Evolutionary conservation across 2,329 filamentous ascomycete genomes (phyloP), one percentile per base, ranked within the genome.

Genomic region (Dactylellina leptospora): DNA sequence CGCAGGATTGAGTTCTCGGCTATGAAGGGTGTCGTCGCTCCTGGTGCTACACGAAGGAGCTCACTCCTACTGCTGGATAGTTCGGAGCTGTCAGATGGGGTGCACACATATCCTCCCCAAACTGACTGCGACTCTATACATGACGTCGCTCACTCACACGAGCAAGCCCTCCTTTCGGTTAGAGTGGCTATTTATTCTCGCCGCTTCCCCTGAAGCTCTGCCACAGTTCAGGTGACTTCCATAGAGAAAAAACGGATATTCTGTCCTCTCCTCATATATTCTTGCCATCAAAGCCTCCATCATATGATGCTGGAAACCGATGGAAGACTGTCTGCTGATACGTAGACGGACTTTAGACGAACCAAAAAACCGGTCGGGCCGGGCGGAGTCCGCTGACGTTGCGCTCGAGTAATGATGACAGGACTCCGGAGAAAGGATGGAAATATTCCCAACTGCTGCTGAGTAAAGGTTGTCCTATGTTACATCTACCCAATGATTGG

Each of bases 71-170:
- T 40, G 30, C 44, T 63, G 44, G 53, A 51, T 44, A 71, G 13
- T 27, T 71, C 66, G 58, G 66, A 71, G 58, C 48, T 63, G 59
- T 71, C 45, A 59, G 58, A 71, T 71, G 66, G 66, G 62, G 62
- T 30, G 55, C 36, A 48, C 25, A 48, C 62, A 44, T 44, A 50
- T 38, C 44, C 44, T 30, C 40, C 48, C 40, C 47, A 25, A 61
- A 53, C 30, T 47, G 33, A 53, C 16, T 61, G 22, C 47, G 27
- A 53, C 50, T 42, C 33, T 51, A 51, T 45, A 53, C 30, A 63
- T 71, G 66, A 71, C 66, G 58, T 71, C 56, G 45, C 18, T 53
- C 33, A 33, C 51, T 71, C 66, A 63, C 66, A 71, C 66, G 66
- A 71, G 58, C 66, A 71, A 50, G 48, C 20, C 53, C 66, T 53